Evolutionary conservation across 352 stramenopile species (phyloP).

Genomic region (Phytophthora multivora): DNA sequence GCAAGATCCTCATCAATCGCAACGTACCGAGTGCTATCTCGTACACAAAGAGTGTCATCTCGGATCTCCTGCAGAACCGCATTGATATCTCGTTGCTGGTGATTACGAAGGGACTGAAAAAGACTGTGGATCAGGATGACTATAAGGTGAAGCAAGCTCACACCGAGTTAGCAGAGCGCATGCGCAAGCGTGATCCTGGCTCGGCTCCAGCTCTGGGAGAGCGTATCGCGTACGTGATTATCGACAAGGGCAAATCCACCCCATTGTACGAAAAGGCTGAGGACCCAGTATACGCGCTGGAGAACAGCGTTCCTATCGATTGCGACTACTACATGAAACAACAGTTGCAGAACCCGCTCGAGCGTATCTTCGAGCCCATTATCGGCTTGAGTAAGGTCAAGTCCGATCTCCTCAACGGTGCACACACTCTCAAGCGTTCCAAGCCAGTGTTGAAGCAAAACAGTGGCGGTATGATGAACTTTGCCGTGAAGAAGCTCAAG

Average conservation of each 20-base stretch:
- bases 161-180: slow-evolving; percentile 98
- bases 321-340: slow-evolving; percentile 99
- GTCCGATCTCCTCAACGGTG: slow-evolving; percentile 93
- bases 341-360: slow-evolving; percentile 97
- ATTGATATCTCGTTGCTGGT: slow-evolving; percentile 99
- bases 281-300: slow-evolving; percentile 98
- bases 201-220: slow-evolving; percentile 98
- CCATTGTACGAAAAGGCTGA: slow-evolving; percentile 98
- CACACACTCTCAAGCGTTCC: slow-evolving; percentile 98
- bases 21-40: slow-evolving; percentile 95
- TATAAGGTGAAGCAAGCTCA: slow-evolving; percentile 99
- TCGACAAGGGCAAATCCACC: slow-evolving; percentile 96
- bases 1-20: slow-evolving; percentile 99
- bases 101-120: slow-evolving; percentile 99
- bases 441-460: slow-evolving; percentile 95
- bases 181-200: slow-evolving; percentile 97
- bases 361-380: slow-evolving; percentile 98
- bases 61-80: slow-evolving; percentile 99
- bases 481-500: slow-evolving; percentile 97
- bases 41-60: slow-evolving; percentile 98
- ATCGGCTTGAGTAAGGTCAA: slow-evolving; percentile 94
- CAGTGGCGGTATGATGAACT: slow-evolving; percentile 99
- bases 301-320: slow-evolving; percentile 99
- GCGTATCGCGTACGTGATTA: slow-evolving; percentile 99
- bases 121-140: slow-evolving; percentile 97